Evolutionary conservation across 2,329 filamentous ascomycete species (phyloP).

Genomic region (Aspergillus unguis): DNA sequence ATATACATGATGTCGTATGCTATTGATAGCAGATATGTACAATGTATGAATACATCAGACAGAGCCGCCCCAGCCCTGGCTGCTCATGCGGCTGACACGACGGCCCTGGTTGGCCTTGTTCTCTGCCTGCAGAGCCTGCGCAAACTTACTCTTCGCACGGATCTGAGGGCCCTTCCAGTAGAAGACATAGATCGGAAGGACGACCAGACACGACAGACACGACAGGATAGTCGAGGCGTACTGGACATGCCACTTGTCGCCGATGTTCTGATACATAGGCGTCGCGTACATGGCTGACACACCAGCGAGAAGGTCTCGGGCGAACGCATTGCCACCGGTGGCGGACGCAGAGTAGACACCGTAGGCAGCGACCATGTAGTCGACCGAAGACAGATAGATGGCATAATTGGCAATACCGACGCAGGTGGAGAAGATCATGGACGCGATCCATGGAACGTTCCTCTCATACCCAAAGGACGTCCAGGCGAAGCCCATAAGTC

Average conservation of each 20-base stretch:
- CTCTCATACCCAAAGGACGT: constrained; percentile 61
- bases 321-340: constrained; percentile 72
- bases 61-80: not conserved
- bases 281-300: constrained; percentile 66
- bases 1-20: too few species aligned
- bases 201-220: constrained; percentile 50
- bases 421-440: constrained; percentile 61
- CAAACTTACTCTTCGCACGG: constrained; percentile 51
- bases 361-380: constrained; percentile 74
- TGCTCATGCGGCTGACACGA: constrained; percentile 13
- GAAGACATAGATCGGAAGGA: constrained; percentile 55
- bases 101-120: constrained; percentile 18
- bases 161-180: constrained; percentile 56
- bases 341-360: constrained; percentile 70
- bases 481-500: constrained; percentile 68
- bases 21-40: too few species aligned
- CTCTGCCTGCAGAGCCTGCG: constrained; percentile 36
- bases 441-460: constrained; percentile 63
- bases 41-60: not conserved
- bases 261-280: constrained; percentile 58
- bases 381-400: constrained; percentile 73
- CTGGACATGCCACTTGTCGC: constrained; percentile 45
- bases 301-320: constrained; percentile 70
- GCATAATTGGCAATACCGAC: constrained; percentile 71
- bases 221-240: constrained; percentile 55